Evolutionary conservation across 164 flowering plant genomes (phyloP).

Genomic region (Nymphaea colorata): DNA sequence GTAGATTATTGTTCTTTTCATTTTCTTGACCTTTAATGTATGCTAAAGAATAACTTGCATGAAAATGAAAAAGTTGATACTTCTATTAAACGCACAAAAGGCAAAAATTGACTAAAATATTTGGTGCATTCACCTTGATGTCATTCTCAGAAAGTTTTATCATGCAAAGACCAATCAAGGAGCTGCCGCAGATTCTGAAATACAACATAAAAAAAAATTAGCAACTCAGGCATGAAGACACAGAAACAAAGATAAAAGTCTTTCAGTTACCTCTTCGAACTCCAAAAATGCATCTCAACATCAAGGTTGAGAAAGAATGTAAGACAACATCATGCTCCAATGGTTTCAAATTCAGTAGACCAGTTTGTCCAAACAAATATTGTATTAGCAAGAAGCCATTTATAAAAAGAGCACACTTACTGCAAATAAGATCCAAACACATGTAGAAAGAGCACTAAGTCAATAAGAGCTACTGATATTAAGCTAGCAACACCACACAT

Average conservation of each 20-base stretch:
- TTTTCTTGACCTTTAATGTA: too few relatives aligned
- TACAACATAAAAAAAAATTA: neutral
- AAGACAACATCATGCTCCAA: conserved; percentile 72
- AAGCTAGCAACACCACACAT: too few relatives aligned
- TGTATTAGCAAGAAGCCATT: conserved; percentile 12
- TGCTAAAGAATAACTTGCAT: too few relatives aligned
- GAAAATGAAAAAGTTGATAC: too few relatives aligned
- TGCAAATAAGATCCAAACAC: too few relatives aligned
- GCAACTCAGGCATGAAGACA: neutral
- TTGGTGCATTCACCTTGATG: conserved; percentile 44
- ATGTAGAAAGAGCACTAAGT: too few relatives aligned
- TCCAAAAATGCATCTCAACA: conserved; percentile 68
- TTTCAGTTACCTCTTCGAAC: conserved; percentile 60
- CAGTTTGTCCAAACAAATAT: conserved; percentile 59
- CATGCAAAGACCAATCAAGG: conserved; percentile 60
- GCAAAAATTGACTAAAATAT: too few relatives aligned
- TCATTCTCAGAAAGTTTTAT: conserved; percentile 66
- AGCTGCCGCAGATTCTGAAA: conserved; percentile 55
- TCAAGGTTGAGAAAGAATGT: conserved; percentile 62
- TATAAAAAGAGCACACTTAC: too few relatives aligned
- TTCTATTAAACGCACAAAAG: too few relatives aligned
- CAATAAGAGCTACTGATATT: too few relatives aligned
- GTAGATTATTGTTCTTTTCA: too few relatives aligned
- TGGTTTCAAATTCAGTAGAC: conserved; percentile 54
- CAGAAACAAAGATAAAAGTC: neutral